Base-by-base conservation (phyloP, 2,329 filamentous ascomycete genomes). In the Colletotrichum karsti region DNA sequence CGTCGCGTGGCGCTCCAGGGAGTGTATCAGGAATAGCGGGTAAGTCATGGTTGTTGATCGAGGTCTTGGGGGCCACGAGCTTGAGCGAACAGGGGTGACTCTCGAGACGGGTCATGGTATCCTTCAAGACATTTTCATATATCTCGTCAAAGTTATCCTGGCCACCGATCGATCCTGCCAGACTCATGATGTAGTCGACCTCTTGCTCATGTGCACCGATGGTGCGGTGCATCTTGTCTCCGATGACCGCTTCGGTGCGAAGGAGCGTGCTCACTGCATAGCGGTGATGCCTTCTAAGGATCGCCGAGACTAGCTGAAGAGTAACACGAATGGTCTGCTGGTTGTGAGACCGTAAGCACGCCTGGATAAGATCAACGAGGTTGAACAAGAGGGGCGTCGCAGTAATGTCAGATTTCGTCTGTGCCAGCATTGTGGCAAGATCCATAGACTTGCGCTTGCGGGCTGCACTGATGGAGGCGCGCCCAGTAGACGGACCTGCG, bases 321-420 rank as follows among this genome's bases (percentile, higher is more conserved):
- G 95, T 97, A 10, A 97, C 93, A 70, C 93, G 90, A 15, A 97
- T 92, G 1, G 96, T 98, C 76, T 98, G 95, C 58, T 92, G 88
- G 74, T 96, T 98, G 48, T 88, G 86, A 0, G 96, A 98, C 65
- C 90, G 88, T 26, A 98, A 84, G 74, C 95, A 97, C 37, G 94
- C 93, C 3, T 97, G 85, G 30, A 97, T 91, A 12, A 99, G 87
- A 80, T 99, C 96, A 24, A 97, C 93, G 9, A 99, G 83, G 76
- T 97, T 98, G 83, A 98, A 99, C 1, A 99, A 85, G 13, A 94
- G 88, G 1, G 96, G 96, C 2, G 95, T 96, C 26, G 87, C 87
- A 9, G 92, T 87, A 13, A 88, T 84, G 62, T 96, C 93, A 3
- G 92, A 89, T 70, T 92, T 91, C 24, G 63, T 59, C 60, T 92